phyloP scores from a whole-genome alignment of 768 basidiomycete species.

The Clathrus columnatus region DNA sequence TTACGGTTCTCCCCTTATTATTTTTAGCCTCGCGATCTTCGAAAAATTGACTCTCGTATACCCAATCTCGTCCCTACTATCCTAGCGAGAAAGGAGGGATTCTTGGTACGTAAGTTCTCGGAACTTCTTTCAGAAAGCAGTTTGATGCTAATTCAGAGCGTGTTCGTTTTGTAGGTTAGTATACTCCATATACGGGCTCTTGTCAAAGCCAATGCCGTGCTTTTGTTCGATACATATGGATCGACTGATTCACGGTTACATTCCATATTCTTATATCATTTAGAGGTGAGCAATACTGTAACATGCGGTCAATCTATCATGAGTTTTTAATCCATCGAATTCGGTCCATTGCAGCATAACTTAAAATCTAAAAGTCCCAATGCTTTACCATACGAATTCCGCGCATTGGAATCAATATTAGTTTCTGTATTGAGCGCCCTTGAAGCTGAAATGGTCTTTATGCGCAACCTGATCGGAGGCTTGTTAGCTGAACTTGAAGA shows the following conservation, averaged over 20 bases:
- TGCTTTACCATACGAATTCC: conserved; percentile 80
- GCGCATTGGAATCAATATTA: conserved; percentile 90
- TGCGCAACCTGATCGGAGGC: conserved; percentile 82
- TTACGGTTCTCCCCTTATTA: conserved; percentile 15
- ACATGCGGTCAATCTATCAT: not conserved
- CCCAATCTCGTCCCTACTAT: conserved; percentile 95
- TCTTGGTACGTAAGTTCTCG: conserved; percentile 50
- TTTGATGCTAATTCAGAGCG: conserved; percentile 3
- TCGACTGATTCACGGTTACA: conserved; percentile 79
- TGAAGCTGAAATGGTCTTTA: conserved; percentile 94
- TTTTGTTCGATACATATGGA: conserved; percentile 89
- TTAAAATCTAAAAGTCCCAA: conserved; percentile 57
- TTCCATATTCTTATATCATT: conserved; percentile 79
- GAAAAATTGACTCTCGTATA: conserved; percentile 91
- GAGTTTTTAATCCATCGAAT: not conserved
- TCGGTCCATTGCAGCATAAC: conserved; percentile 53
- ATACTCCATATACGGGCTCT: conserved; percentile 92
- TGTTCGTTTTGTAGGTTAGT: conserved; percentile 51
- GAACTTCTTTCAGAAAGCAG: not conserved
- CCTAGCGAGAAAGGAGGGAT: conserved; percentile 77
- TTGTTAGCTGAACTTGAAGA: conserved; percentile 90
- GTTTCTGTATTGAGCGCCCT: conserved; percentile 87
- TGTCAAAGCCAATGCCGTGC: conserved; percentile 85
- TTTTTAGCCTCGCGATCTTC: conserved; percentile 80
- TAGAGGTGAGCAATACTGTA: conserved; percentile 47